Evolutionary conservation across 148 eudicot species (phyloP).

Genomic region (Amaranthus hypochondriacus): DNA sequence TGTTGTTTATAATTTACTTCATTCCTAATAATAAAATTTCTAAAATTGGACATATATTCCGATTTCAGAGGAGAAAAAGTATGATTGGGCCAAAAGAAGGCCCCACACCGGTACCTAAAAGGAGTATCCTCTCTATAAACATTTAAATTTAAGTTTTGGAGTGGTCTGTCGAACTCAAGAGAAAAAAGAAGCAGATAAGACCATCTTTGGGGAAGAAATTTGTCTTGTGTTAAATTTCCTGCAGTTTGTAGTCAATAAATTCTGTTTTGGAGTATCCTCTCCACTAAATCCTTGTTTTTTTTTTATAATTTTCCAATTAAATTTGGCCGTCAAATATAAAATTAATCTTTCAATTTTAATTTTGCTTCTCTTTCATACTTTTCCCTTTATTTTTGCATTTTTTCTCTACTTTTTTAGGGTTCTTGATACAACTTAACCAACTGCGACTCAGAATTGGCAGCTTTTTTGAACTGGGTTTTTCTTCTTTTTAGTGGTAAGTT

Average conservation of each 20-base stretch:
- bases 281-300: background rate
- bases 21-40: too few relatives aligned
- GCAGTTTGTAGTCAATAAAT: background rate
- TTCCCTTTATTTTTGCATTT: background rate
- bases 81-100: background rate
- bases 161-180: too few relatives aligned
- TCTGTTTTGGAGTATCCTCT: slow-evolving; percentile 1
- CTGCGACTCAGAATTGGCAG: slow-evolving; percentile 20
- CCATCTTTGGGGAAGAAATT: slow-evolving; percentile 7
- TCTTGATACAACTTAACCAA: slow-evolving; percentile 5
- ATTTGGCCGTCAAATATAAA: background rate
- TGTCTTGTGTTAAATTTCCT: background rate
- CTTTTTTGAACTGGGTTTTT: slow-evolving; percentile 16
- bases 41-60: background rate
- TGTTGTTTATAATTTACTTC: too few relatives aligned
- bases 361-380: background rate
- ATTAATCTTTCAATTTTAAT: background rate
- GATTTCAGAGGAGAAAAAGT: too few relatives aligned
- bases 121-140: background rate
- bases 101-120: background rate
- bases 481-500: slow-evolving; percentile 20
- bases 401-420: slow-evolving; percentile 15
- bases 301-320: background rate
- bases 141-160: background rate
- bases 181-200: slow-evolving; percentile 14